These are phyloP conservation scores for Hansenula lynferdii DNA, from an alignment of 1,139 yeast species.

Conservation along the genomic window DNA sequence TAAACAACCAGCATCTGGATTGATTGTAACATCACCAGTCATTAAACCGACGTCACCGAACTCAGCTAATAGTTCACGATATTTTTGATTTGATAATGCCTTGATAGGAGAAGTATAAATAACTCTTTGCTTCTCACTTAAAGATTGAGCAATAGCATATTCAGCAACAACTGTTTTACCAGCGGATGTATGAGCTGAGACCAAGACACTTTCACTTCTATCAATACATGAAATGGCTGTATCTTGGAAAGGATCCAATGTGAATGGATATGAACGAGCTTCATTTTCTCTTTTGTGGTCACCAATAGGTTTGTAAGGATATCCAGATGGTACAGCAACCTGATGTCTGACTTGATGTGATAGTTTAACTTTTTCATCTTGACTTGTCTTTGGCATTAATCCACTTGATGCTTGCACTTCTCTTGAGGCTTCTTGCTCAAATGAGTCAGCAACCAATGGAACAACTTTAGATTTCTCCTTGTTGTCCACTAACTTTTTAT, in stretches of 20 bases:
- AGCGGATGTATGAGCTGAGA: constrained; percentile 98
- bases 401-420: constrained; percentile 83
- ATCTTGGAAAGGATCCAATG: constrained; percentile 93
- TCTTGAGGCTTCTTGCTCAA: constrained; percentile 88
- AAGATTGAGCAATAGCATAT: constrained; percentile 94
- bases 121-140: constrained; percentile 86
- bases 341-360: constrained; percentile 96
- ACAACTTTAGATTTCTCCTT: constrained; percentile 32
- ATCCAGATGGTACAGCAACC: constrained; percentile 92
- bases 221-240: constrained; percentile 94
- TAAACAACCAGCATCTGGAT: constrained; percentile 94
- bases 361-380: constrained; percentile 59
- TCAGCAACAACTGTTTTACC: constrained; percentile 99
- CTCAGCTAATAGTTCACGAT: constrained; percentile 86
- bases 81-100: constrained; percentile 94
- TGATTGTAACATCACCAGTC: constrained; percentile 98
- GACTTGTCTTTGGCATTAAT: constrained; percentile 38
- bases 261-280: constrained; percentile 89
- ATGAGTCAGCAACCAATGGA: constrained; percentile 83
- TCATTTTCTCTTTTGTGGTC: constrained; percentile 69
- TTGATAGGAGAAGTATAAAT: constrained; percentile 97
- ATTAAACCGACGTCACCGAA: constrained; percentile 96
- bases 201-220: constrained; percentile 91
- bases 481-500: constrained; percentile 26
- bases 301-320: constrained; percentile 81